Base-by-base conservation (phyloP, 352 stramenopile species). In the Phytopythium cucurbitacearum region DNA sequence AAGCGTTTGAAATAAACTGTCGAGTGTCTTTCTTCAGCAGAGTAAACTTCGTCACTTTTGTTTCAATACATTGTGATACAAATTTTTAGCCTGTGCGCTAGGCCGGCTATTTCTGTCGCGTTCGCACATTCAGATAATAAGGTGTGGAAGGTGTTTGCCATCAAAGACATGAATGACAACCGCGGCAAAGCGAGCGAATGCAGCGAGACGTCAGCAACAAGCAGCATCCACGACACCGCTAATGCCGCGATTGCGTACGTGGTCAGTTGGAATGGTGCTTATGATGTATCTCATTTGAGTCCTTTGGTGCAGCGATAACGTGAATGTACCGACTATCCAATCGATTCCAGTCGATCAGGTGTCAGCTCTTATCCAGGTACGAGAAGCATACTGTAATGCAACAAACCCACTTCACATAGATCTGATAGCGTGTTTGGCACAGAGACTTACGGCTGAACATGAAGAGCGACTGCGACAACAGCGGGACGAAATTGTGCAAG, bases 401-500 rank as follows among this genome's bases (percentile, higher is more conserved):
- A 28, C 21, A 28, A 28, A 28, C 21, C 21, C 21, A 28, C 21
- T 28, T 28, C 21, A 28, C 21, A 28, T 28, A 28, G 21, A 28
- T 28, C 21, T 28, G 21, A 28, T 28, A 28, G 21, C 21, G 21
- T 5, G 6, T 11, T 53, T 11, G 37, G 11, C 13, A 3, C 5
- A 53, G 48, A 36, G 12, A 53, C 36, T 53, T 37, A 53, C 48
- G 3, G 36, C 13, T 8, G 71, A 87, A 9, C 77, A 90, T 48
- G 59, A 71, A 36, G 53, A 43, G n/a, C 64, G 83, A 21, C 59
- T 91, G 0, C 43, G 75, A 34, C 65, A 83, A 34, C 75, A 91
- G 50, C 65, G 76, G 48, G 64, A 77, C 40, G 60, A 54, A 0
- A 87, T 91, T 36, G 70, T 91, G 7, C 73, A 79, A 45, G 71